Evolutionary conservation across 805 yeast species (phyloP).

Genomic region (Candida parachauliodes): DNA sequence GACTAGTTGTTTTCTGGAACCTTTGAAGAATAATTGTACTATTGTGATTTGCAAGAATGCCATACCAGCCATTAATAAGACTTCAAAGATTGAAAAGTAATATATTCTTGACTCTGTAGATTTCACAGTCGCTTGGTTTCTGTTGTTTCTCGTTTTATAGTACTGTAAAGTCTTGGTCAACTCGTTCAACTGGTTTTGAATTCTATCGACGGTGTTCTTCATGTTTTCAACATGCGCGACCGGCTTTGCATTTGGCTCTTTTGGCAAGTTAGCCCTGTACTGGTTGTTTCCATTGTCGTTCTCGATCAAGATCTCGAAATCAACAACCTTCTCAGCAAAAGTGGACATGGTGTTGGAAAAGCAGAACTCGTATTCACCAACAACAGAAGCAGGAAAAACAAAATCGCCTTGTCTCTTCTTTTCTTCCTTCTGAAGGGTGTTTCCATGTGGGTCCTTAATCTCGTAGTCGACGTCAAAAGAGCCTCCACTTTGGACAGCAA

Average conservation of each 20-base stretch:
- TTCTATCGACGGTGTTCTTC: constrained; percentile 50
- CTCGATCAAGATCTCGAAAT: constrained; percentile 67
- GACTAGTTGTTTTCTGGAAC: constrained; percentile 64
- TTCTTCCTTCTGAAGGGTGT: constrained; percentile 48
- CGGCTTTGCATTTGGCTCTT: constrained; percentile 44
- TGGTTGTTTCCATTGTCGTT: constrained; percentile 35
- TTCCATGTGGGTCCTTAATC: constrained; percentile 55
- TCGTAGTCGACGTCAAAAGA: constrained; percentile 75
- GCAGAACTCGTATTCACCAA: constrained; percentile 87
- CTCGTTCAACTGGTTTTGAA: constrained; percentile 57
- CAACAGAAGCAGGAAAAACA: constrained; percentile 56
- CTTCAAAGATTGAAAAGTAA: constrained; percentile 70
- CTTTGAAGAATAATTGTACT: constrained; percentile 69
- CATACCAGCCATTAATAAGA: constrained; percentile 70
- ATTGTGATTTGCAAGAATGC: constrained; percentile 64
- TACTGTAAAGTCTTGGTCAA: constrained; percentile 64
- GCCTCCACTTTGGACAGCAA: constrained; percentile 82
- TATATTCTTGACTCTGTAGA: constrained; percentile 76
- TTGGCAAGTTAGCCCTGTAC: constrained; percentile 63
- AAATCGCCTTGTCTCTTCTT: constrained; percentile 80
- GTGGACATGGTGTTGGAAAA: constrained; percentile 80
- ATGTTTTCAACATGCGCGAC: constrained; percentile 51
- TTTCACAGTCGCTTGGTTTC: constrained; percentile 86
- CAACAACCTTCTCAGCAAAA: constrained; percentile 77
- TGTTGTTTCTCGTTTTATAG: constrained; percentile 83